Evolutionary conservation across 2,329 filamentous ascomycete genomes (phyloP), one percentile per base, ranked within the genome.

Genomic region (Alternaria sp.): DNA sequence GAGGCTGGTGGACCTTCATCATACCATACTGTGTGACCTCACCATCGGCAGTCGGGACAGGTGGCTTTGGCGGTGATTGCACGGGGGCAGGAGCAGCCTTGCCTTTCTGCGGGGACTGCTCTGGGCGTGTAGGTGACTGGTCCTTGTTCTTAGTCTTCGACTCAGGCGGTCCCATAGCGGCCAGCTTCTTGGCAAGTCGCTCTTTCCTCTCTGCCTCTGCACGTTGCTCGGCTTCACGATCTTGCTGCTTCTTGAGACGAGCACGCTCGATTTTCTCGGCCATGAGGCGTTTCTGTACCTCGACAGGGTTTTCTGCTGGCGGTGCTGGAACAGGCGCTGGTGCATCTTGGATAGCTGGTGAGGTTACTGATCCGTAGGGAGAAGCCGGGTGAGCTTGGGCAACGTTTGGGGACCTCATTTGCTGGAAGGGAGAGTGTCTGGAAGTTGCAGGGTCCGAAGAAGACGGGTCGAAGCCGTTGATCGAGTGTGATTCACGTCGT

Each of bases 171-270:
- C 89, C 90, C 73, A 94, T 80, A 9, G 88, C 87, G 68, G 90
- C 90, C 48, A 94, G 80, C 77, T 92, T 93, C 73, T 90, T 85
- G 49, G 88, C 86, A 62, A 94, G 88, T 25, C 91, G 86, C 72
- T 92, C 90, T 69, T 87, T 85, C 60, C 85, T 86, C 18, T 87
- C 91, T n/a, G 88, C 89, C 72, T 92, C 90, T 70, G 92, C 89
- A n/a, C 84, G 85, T 20, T 86, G 89, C 75, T 93, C 86, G 59
- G 91, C 90, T 61, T 78, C 76, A 51, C 66, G 57, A 43, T 77
- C 71, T 55, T 76, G 73, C 59, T 90, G 89, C 71, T 89, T 88
- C 20, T 90, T 90, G 54, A 88, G 87, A 85, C 87, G 62, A 14
- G 90, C 90, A 52, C 87, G 81, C 70, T 93, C 90, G 7, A 89